These are phyloP conservation scores for Claviceps sp. DNA, from an alignment of 2,329 filamentous ascomycete genomes.

Conservation along the genomic window DNA sequence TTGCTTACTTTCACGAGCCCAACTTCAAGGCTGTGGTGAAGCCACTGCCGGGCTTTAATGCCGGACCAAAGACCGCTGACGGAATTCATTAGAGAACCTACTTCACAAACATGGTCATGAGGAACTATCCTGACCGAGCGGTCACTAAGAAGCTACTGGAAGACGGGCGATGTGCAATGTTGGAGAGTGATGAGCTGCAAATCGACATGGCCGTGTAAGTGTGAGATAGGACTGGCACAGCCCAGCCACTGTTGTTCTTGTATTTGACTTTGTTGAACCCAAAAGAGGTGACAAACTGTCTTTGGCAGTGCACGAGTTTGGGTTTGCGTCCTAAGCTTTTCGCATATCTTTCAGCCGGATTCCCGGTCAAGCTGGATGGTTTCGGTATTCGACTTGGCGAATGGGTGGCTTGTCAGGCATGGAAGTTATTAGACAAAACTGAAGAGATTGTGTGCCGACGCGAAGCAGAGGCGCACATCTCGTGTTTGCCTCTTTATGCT, in stretches of 20 bases:
- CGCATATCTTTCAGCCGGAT: neutral
- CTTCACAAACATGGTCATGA: constrained; percentile 37
- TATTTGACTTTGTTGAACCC: neutral
- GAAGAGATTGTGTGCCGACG: too few species aligned
- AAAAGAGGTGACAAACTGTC: neutral
- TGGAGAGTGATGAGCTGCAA: constrained; percentile 9
- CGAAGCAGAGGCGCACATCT: too few species aligned
- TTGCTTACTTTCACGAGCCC: constrained; percentile 39
- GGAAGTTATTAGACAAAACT: neutral
- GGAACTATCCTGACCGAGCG: constrained; percentile 33
- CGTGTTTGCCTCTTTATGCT: too few species aligned
- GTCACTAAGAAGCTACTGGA: constrained; percentile 24
- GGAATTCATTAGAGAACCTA: constrained; percentile 37
- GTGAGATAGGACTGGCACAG: neutral
- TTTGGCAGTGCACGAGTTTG: neutral
- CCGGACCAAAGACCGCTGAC: constrained; percentile 16
- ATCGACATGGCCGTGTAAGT: constrained; percentile 11
- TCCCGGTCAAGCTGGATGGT: neutral
- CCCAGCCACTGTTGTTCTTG: neutral
- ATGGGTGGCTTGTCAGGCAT: neutral
- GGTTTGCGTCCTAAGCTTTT: neutral
- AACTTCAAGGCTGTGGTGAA: constrained; percentile 31
- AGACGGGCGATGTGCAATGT: constrained; percentile 16
- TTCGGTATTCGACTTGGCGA: neutral
- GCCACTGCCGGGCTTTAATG: constrained; percentile 26